These are phyloP conservation scores for Lactifluus rugatus DNA, from an alignment of 768 basidiomycete species.

Conservation along the genomic window DNA sequence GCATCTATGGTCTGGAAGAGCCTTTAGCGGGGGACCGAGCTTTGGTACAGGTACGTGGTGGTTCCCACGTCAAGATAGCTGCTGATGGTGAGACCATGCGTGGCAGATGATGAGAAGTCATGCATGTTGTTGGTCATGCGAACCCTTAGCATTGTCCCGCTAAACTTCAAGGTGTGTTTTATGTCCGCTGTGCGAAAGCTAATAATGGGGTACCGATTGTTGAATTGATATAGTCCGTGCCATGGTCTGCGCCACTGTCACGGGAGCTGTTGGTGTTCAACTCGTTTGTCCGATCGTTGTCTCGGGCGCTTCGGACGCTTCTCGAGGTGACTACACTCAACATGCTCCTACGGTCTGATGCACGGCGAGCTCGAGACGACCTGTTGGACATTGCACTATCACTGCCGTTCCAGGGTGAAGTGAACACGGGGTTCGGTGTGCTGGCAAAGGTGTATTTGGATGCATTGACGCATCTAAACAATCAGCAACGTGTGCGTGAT, in stretches of 20 bases:
- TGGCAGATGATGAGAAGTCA: conserved; percentile 81
- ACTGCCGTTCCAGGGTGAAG: conserved; percentile 90
- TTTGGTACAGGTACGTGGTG: conserved; percentile 70
- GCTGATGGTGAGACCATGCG: conserved; percentile 11
- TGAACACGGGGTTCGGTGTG: conserved; percentile 97
- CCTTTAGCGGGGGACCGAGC: conserved; percentile 90
- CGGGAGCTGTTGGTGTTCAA: conserved; percentile 97
- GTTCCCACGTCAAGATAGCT: conserved; percentile 20
- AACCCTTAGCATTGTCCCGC: conserved; percentile 86
- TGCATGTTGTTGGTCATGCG: conserved; percentile 96
- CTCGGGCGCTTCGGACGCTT: conserved; percentile 81
- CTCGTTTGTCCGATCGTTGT: conserved; percentile 88
- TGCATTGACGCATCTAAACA: conserved; percentile 81
- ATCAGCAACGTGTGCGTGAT: conserved; percentile 65
- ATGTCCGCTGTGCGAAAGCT: conserved; percentile 2
- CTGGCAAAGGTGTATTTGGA: conserved; percentile 95
- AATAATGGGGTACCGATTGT: background rate
- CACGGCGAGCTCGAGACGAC: conserved; percentile 80
- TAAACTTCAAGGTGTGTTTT: conserved; percentile 78
- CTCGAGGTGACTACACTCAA: conserved; percentile 88
- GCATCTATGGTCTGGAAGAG: conserved; percentile 77
- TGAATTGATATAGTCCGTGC: conserved; percentile 47
- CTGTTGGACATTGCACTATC: conserved; percentile 86
- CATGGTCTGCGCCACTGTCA: conserved; percentile 94
- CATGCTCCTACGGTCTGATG: conserved; percentile 86